These are phyloP conservation scores for Yamadazyma trypodendri DNA, from an alignment of 1,139 yeast species.

Conservation along the genomic window DNA sequence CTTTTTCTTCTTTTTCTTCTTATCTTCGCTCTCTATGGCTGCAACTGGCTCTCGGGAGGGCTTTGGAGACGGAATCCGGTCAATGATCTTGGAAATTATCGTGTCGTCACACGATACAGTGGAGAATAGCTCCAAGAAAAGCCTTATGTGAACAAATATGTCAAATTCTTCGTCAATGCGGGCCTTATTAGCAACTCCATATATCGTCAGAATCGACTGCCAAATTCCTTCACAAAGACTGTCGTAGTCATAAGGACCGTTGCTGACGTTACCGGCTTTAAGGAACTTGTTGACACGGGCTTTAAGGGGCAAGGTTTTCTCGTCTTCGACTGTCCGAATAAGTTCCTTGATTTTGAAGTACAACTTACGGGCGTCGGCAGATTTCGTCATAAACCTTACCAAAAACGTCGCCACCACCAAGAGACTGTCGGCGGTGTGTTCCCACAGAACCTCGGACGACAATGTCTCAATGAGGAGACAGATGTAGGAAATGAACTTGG, in stretches of 20 bases:
- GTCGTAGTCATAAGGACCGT: not conserved
- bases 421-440: constrained; percentile 44
- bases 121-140: not conserved
- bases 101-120: not conserved
- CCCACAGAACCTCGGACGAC: constrained; percentile 42
- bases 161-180: not conserved
- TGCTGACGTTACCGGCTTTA: not conserved
- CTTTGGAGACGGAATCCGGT: too few species aligned
- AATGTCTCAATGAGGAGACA: constrained; percentile 54
- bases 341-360: constrained; percentile 24
- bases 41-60: too few species aligned
- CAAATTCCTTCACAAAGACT: not conserved
- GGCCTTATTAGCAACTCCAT: not conserved
- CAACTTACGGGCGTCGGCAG: constrained; percentile 40
- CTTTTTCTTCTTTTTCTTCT: constrained; percentile 1
- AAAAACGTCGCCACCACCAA: constrained; percentile 57
- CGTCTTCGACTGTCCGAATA: not conserved
- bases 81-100: not conserved
- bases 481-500: constrained; percentile 51
- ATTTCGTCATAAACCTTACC: constrained; percentile 59
- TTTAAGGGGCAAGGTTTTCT: not conserved
- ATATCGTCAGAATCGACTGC: not conserved
- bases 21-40: not conserved
- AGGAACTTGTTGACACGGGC: too few species aligned
- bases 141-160: not conserved